phyloP scores from a whole-genome alignment of 164 flowering plant species.

The Houttuynia cordata region DNA sequence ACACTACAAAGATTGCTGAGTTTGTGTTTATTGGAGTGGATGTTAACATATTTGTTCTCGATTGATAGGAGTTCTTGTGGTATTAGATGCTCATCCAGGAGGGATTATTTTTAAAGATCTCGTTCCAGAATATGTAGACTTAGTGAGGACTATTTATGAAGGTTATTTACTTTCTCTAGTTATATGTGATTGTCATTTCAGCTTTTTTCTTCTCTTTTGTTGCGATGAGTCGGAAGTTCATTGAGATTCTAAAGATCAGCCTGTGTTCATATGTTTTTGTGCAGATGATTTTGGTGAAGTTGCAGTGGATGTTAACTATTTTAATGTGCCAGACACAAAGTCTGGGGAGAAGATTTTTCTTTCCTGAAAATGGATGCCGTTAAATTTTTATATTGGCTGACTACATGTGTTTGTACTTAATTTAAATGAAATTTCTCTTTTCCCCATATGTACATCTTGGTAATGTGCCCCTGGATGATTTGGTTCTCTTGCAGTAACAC shows the following conservation, averaged over 20 bases:
- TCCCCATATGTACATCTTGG: no score
- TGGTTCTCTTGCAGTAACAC: no score
- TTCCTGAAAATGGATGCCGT: conserved; percentile 31
- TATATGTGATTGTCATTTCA: background rate
- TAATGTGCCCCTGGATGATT: no score
- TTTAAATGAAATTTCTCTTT: no score
- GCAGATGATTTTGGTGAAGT: conserved; percentile 85
- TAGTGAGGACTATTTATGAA: conserved; percentile 83
- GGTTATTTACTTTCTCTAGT: conserved; percentile 27
- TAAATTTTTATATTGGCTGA: no score
- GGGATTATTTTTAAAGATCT: conserved; percentile 80
- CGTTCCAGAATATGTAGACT: conserved; percentile 64
- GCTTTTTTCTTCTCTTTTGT: background rate
- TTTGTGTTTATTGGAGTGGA: background rate
- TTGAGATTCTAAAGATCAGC: background rate
- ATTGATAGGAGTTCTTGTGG: conserved; percentile 64
- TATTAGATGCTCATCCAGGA: conserved; percentile 74
- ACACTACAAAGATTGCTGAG: background rate
- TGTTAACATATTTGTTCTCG: background rate
- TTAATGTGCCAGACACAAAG: conserved; percentile 40
- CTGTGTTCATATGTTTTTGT: background rate
- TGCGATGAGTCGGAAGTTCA: background rate
- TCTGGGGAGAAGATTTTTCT: conserved; percentile 58
- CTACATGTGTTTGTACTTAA: no score
- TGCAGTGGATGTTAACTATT: conserved; percentile 81